Conservation (phyloP, 768 basidiomycete genomes). For the Glaciozyma martinii region DNA sequence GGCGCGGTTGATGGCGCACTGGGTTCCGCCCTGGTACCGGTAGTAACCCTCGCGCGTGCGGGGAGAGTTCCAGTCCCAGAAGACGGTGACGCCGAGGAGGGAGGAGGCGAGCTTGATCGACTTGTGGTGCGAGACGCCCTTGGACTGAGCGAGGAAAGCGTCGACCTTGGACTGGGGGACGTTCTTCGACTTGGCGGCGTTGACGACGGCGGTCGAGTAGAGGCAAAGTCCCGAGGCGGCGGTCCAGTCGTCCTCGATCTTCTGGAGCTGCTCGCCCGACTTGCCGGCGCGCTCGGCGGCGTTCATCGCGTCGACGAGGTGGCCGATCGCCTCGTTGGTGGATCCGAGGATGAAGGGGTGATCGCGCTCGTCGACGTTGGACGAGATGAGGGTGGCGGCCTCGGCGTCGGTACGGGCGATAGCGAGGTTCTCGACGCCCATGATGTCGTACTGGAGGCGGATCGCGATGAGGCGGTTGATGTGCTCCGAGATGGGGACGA, state of each 20-base stretch:
- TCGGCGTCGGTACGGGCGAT: conserved; percentile 94
- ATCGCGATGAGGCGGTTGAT: conserved; percentile 96
- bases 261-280: conserved; percentile 69
- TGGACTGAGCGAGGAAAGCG: conserved; percentile 56
- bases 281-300: conserved; percentile 74
- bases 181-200: conserved; percentile 50
- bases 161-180: conserved; percentile 46
- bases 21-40: conserved; percentile 92
- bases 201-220: conserved; percentile 62
- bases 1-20: conserved; percentile 84
- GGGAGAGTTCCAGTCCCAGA: conserved; percentile 92
- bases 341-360: conserved; percentile 91
- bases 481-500: conserved; percentile 95
- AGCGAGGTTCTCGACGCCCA: conserved; percentile 92
- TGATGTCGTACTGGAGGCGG: conserved; percentile 93
- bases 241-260: conserved; percentile 82
- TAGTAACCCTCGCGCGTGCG: conserved; percentile 93
- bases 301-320: conserved; percentile 71
- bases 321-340: conserved; percentile 59
- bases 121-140: conserved; percentile 58
- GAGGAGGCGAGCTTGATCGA: conserved; percentile 59
- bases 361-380: conserved; percentile 95
- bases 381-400: conserved; percentile 90
- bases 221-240: conserved; percentile 65
- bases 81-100: conserved; percentile 38